These are phyloP conservation scores for Suhomyces maxii DNA, from an alignment of 1,139 yeast genomes.

Conservation along the genomic window DNA sequence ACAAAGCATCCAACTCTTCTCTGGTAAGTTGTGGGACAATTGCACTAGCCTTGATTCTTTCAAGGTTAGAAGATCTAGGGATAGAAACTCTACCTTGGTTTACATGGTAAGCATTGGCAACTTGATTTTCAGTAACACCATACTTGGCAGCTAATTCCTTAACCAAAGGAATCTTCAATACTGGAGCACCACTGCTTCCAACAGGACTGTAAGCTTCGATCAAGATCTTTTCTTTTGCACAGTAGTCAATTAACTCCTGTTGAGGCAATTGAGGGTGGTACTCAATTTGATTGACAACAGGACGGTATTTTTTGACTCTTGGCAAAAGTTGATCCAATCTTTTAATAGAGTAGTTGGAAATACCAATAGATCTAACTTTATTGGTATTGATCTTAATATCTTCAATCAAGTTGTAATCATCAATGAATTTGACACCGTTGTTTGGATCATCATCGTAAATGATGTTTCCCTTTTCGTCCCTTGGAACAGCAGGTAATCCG, in stretches of 20 bases:
- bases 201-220: slow-evolving; percentile 38
- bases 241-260: slow-evolving; percentile 32
- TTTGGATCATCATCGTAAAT: slow-evolving; percentile 44
- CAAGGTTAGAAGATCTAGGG: slow-evolving; percentile 42
- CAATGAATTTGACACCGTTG: slow-evolving; percentile 39
- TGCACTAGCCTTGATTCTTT: slow-evolving; percentile 32
- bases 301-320: slow-evolving; percentile 25
- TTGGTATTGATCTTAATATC: slow-evolving; percentile 34
- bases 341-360: slow-evolving; percentile 34
- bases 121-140: slow-evolving; percentile 32
- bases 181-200: slow-evolving; percentile 40
- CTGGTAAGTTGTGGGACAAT: slow-evolving; percentile 40
- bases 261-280: slow-evolving; percentile 43
- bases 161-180: slow-evolving; percentile 34
- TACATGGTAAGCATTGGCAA: slow-evolving; percentile 40
- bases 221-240: slow-evolving; percentile 24
- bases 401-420: slow-evolving; percentile 50
- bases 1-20: slow-evolving; percentile 44
- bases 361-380: slow-evolving; percentile 34
- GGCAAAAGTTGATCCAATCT: slow-evolving; percentile 30
- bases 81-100: slow-evolving; percentile 32
- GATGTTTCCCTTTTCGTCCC: slow-evolving; percentile 42
- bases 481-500: slow-evolving; percentile 38
- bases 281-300: slow-evolving; percentile 39
- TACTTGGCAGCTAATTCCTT: slow-evolving; percentile 34